Base-by-base conservation (phyloP, 805 yeast species). In the Saccharomyces paradoxus region DNA sequence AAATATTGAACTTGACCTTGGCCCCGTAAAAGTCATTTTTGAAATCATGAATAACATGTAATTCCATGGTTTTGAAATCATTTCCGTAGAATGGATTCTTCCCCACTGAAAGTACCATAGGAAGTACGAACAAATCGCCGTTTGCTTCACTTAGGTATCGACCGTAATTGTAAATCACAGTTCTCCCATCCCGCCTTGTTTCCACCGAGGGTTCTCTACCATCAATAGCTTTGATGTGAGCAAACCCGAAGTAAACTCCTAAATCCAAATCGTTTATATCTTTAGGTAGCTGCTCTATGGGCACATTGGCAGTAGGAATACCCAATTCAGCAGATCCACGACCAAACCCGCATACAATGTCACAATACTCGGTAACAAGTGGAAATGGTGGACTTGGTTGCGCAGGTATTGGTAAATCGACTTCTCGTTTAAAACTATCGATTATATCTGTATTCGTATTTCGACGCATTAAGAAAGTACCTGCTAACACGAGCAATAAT, bases 101-200 rank as follows among this genome's bases (percentile, higher is more conserved):
- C 1, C 99, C 99, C 21, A 94, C 78, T 8, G 96, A 88, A 88
- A 92, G 86, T 8, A 94, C 99, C 84, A 90, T 89, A 0, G 97
- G 97, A 27, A 82, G 73, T 21, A 72, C 71, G 51, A 76, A 76
- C 2, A 77, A 71, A 46, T 77, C 80, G n/a, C 60, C 63, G 26
- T 55, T 60, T 2, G 60, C 63, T 0, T 52, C 60, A 14, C 58
- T 52, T 54, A 90, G 71, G 9, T 69, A 62, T 5, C 68, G 59
- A 0, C 96, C 97, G 63, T 80, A 81, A 55, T 82, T 86, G 66
- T 85, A 81, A 41, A 72, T 77, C 14, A 83, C 84, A 27, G 67
- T 65, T 10, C 73, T 56, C 8, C 71, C 74, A 58, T 77, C 78
- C 21, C 65, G 66, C 52, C 79, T 66, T 2, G 9, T 28, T 47